Evolutionary conservation across 1,284 basidiomycete species (phyloP).

Genomic region (Rhodotorula sp.): DNA sequence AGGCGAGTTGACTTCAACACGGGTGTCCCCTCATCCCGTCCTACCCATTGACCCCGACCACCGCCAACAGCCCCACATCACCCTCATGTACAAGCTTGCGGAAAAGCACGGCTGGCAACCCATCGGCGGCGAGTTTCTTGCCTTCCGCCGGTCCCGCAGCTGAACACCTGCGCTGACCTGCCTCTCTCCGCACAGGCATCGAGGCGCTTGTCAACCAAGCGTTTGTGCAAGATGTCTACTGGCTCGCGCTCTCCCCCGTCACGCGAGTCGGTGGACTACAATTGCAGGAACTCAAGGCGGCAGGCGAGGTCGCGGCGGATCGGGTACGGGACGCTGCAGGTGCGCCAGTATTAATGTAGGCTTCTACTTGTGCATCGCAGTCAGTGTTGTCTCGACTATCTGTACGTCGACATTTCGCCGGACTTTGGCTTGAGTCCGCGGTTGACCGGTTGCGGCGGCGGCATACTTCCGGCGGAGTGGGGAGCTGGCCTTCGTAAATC

Average conservation of each 20-base stretch:
- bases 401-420: too few relatives aligned
- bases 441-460: too few relatives aligned
- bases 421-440: too few relatives aligned
- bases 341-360: background rate
- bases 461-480: background rate
- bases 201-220: constrained; percentile 48
- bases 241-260: constrained; percentile 20
- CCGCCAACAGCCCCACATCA: constrained; percentile 40
- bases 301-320: background rate
- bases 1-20: constrained; percentile 24
- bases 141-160: background rate
- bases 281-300: background rate
- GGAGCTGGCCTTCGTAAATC: background rate
- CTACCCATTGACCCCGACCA: background rate
- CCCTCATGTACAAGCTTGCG: constrained; percentile 42
- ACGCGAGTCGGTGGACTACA: background rate
- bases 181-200: constrained; percentile 35
- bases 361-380: too few relatives aligned
- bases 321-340: constrained; percentile 17
- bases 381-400: too few relatives aligned
- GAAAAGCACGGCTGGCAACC: constrained; percentile 38
- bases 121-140: constrained; percentile 33
- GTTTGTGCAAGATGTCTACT: constrained; percentile 21
- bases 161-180: background rate
- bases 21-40: background rate